phyloP scores from a whole-genome alignment of 345 rosid species.

The Eucalyptus regnans region DNA sequence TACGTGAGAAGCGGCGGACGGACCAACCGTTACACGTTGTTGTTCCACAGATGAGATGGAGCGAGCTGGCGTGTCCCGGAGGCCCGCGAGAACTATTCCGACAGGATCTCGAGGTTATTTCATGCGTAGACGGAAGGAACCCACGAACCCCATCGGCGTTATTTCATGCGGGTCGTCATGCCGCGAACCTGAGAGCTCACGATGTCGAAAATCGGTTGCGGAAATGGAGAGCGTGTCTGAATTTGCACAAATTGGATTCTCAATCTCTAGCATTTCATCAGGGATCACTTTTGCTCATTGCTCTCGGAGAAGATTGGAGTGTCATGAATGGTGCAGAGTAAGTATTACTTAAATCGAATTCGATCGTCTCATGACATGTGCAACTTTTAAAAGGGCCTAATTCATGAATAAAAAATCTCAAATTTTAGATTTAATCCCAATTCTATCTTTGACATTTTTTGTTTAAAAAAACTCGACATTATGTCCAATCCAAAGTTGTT shows the following conservation, averaged over 20 bases:
- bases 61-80: not conserved
- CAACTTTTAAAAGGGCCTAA: not conserved
- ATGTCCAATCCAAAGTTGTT: not conserved
- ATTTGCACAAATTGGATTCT: not conserved
- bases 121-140: not conserved
- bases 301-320: not conserved
- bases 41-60: not conserved
- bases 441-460: too few species aligned
- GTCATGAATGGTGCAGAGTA: not conserved
- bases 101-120: not conserved
- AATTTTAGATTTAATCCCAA: not conserved
- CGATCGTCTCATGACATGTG: not conserved
- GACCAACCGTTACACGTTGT: not conserved
- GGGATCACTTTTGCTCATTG: not conserved
- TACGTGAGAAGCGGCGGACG: not conserved
- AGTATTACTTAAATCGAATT: not conserved
- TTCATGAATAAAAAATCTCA: rapidly evolving
- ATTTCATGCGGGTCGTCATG: not conserved
- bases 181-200: not conserved
- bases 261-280: not conserved
- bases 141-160: not conserved
- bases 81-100: not conserved
- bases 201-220: not conserved
- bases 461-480: not conserved
- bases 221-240: not conserved